phyloP scores from a whole-genome alignment of 192 early-diverging fungal species.

The Entophlyctis luteolus region DNA sequence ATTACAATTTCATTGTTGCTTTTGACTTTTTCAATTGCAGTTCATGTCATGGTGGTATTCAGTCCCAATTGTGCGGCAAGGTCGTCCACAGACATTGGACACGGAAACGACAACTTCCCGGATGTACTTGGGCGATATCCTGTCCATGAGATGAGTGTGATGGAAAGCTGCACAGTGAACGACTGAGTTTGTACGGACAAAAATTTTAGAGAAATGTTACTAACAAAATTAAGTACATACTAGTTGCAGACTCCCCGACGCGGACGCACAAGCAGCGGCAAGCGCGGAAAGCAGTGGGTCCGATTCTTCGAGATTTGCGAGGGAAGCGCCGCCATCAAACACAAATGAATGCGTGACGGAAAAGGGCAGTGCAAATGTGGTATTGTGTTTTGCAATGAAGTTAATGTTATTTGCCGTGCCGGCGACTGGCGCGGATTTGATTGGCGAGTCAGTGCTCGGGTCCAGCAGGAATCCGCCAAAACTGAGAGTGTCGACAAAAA shows the following conservation, averaged over 20 bases:
- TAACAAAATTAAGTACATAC: no score
- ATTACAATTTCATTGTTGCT: no score
- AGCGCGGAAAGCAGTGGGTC: conserved; percentile 8
- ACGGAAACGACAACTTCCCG: conserved; percentile 1
- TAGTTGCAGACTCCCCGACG: neutral
- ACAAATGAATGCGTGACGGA: neutral
- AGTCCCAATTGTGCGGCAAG: neutral
- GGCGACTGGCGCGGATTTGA: neutral
- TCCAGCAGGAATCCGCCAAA: neutral
- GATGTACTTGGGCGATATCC: conserved; percentile 10
- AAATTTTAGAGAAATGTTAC: no score
- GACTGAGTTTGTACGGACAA: neutral
- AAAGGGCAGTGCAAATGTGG: conserved; percentile 2
- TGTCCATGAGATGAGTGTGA: conserved; percentile 22
- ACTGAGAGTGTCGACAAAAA: conserved; percentile 10
- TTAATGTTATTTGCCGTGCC: neutral
- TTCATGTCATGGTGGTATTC: neutral
- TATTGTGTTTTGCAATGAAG: neutral
- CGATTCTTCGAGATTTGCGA: no score
- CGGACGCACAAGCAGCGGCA: neutral
- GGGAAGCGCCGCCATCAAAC: neutral
- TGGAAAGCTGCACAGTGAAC: conserved; percentile 4
- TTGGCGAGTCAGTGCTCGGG: neutral
- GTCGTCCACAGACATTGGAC: neutral
- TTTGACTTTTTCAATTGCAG: no score